These are phyloP conservation scores for Lodderomyces beijingensis DNA, from an alignment of 1,139 yeast genomes.

Conservation along the genomic window DNA sequence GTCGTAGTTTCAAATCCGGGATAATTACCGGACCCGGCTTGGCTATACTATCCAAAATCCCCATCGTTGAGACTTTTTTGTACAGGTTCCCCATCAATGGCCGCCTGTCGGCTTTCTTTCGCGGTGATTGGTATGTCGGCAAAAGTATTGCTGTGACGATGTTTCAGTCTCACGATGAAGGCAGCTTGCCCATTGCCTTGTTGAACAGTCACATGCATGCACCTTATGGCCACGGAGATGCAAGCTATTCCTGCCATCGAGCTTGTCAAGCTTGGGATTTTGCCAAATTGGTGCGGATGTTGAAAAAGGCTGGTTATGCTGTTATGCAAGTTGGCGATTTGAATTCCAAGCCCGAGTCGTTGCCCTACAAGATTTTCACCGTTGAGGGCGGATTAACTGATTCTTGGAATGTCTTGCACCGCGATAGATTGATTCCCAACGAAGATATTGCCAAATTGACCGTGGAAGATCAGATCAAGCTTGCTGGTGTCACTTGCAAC, in stretches of 20 bases:
- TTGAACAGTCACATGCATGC: conserved; percentile 97
- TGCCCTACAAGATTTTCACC: conserved; percentile 74
- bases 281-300: conserved; percentile 57
- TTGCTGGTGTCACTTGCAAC: conserved; percentile 89
- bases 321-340: conserved; percentile 91
- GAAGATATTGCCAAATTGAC: conserved; percentile 45
- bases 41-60: conserved; percentile 77
- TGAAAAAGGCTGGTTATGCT: conserved; percentile 73
- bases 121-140: conserved; percentile 99
- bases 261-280: conserved; percentile 98
- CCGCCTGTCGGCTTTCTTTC: conserved; percentile 82
- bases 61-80: conserved; percentile 72
- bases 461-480: conserved; percentile 62
- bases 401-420: conserved; percentile 72
- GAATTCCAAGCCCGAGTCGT: conserved; percentile 81
- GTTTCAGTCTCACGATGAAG: conserved; percentile 46
- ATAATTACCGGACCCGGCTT: conserved; percentile 92
- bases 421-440: conserved; percentile 24
- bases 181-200: conserved; percentile 61
- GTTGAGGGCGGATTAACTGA: conserved; percentile 67
- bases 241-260: conserved; percentile 84
- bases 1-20: conserved; percentile 75
- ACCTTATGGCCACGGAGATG: conserved; percentile 87
- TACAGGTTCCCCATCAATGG: conserved; percentile 91
- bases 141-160: conserved; percentile 79